These are phyloP conservation scores for Irineochytrium annulatum DNA, from an alignment of 192 early-diverging fungal species.

Conservation along the genomic window DNA sequence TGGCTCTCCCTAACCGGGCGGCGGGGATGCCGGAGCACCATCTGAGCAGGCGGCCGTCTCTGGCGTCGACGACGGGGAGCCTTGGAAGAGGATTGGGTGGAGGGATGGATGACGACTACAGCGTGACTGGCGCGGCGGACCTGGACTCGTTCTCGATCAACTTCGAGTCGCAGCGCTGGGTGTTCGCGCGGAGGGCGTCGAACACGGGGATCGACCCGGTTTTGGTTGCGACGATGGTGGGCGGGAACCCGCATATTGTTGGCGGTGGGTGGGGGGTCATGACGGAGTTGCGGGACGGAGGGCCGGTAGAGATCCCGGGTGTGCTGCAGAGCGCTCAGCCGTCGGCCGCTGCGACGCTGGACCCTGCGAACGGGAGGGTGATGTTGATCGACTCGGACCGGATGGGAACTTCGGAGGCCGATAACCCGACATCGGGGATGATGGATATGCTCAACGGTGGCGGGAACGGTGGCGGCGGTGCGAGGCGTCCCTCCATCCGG, in stretches of 20 bases:
- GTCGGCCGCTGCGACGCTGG: neutral
- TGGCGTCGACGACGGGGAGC: slow-evolving; percentile 1
- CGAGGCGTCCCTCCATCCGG: neutral
- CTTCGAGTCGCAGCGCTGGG: neutral
- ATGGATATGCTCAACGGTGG: slow-evolving; percentile 2
- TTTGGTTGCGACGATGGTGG: neutral
- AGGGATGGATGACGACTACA: neutral
- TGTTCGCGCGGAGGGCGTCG: neutral
- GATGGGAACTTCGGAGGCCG: no score
- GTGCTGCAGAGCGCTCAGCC: neutral
- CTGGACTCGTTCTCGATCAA: neutral
- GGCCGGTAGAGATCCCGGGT: neutral
- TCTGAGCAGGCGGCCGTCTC: neutral
- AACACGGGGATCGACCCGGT: neutral
- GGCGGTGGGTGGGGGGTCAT: slow-evolving; percentile 1
- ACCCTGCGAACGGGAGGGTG: neutral
- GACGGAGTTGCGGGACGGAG: neutral
- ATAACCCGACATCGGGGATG: neutral
- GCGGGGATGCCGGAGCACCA: no score
- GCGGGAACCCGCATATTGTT: neutral
- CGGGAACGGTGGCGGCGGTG: neutral
- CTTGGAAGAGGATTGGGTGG: neutral
- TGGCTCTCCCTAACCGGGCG: no score
- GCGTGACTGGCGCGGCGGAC: neutral
- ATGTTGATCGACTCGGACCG: slow-evolving; percentile 3